Base-by-base conservation (phyloP, 352 stramenopile species). In the Blastocystis sp. region DNA sequence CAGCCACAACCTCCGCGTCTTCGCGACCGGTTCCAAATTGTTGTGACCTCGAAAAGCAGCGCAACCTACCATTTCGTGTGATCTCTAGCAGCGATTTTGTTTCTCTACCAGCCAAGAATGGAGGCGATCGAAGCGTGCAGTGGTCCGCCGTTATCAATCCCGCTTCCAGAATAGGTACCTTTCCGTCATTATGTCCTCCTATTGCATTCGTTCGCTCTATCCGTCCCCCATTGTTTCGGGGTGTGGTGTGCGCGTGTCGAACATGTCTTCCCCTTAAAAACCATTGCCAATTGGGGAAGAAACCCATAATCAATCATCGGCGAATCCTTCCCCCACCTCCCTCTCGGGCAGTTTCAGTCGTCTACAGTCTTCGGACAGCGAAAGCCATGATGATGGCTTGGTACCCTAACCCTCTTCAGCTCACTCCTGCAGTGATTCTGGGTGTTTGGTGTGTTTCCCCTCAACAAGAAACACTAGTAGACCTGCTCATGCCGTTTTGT, bases 401-500 rank as follows among this genome's bases (percentile, higher is more conserved):
- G 42, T 69, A 84, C 74, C 74, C 74, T 84, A 84, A 84, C 74
- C 74, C 70, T 45, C 17, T n/a, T 40, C 21, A 38, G n/a, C 52
- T 52, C n/a, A 28, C 59, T 2, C 24, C 66, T 48, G 38, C 59
- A 17, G 48, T n/a, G 40, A 69, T 84, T 6, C 65, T 57, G 45
- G 74, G 74, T 84, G 38, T 81, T 84, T 62, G 10, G 59, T 40
- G 45, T 62, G 52, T 84, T 84, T 63, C 52, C 74, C 74, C 28
- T 84, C 74, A 69, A 69, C 54, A 40, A 84, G 74, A 84, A 84
- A 68, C 74, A 84, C 57, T 84, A 66, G 74, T 84, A 59, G 60
- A 84, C 40, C 74, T 38, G 17, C 38, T 77, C 24, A 54, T 84
- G 45, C 40, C 34, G 40, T 68, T 64, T 34, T 70, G 74, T 84